These are phyloP conservation scores for Isatis lusitanica DNA, from an alignment of 441 rosid species.

Conservation along the genomic window DNA sequence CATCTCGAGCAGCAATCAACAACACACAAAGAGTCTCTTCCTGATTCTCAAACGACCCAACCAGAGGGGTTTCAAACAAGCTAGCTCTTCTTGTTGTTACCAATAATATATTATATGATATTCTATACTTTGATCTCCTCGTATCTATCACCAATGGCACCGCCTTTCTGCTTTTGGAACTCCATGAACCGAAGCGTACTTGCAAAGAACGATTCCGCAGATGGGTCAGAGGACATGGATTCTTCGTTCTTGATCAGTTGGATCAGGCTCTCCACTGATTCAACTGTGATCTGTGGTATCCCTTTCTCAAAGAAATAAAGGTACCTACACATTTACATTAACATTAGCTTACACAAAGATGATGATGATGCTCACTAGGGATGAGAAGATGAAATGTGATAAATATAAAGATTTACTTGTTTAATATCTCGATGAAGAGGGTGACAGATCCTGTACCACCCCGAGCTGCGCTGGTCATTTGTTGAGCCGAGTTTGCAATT, in stretches of 20 bases:
- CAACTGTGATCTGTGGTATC: conserved; percentile 67
- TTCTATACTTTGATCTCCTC: conserved; percentile 69
- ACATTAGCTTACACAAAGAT: neutral
- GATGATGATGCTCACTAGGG: neutral
- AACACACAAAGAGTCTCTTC: conserved; percentile 7
- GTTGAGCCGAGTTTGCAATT: conserved; percentile 96
- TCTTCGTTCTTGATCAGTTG: conserved; percentile 82
- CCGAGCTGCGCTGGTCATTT: conserved; percentile 70
- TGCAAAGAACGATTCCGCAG: conserved; percentile 81
- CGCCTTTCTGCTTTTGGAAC: conserved; percentile 97
- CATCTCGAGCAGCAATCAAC: conserved; percentile 13
- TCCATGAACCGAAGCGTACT: conserved; percentile 78
- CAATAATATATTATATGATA: neutral
- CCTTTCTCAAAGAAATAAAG: conserved; percentile 93
- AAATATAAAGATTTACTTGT: conserved; percentile 55
- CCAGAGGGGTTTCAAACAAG: neutral
- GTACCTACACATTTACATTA: conserved; percentile 48
- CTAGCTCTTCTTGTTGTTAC: neutral
- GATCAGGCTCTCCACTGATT: conserved; percentile 74
- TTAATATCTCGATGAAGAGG: conserved; percentile 90
- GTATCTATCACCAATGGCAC: conserved; percentile 76
- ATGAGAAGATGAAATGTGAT: neutral
- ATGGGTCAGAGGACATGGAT: conserved; percentile 54
- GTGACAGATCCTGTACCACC: conserved; percentile 76
- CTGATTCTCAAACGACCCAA: conserved; percentile 17